Base-by-base conservation (phyloP, 208 protist genomes). In the Endotrypanum monterogeii region DNA sequence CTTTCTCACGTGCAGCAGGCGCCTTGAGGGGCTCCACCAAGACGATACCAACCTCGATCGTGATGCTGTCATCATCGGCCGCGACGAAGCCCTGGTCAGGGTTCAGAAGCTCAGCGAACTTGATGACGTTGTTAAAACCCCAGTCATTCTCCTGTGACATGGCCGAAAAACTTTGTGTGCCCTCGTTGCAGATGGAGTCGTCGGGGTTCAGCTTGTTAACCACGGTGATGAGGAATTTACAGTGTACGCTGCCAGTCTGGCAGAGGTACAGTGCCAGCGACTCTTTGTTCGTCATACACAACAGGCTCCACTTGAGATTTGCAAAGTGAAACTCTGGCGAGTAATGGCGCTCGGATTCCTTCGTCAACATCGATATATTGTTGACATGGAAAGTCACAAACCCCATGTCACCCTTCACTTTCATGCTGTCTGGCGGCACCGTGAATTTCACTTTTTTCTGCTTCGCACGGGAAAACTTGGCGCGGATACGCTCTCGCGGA, bases 141-240 rank as follows among this genome's bases (percentile, higher is more conserved):
- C 93, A 97, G 76, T 97, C 93, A 82, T 97, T 97, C 80, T 97
- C 93, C 74, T 93, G 85, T 20, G 90, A 97, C 58, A 85, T 83
- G 71, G 89, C 84, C 3, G 82, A 87, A 80, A 97, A 97, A 68
- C 89, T 89, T 75, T 97, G 93, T 16, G 93, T 97, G 12, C 93
- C 93, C 71, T 97, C 93, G 77, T 95, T 97, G 69, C 89, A 94
- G 58, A 97, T 94, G 55, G 93, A 95, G 82, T 97, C 91, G 52
- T 95, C 89, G 4, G 79, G 76, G 83, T 94, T 93, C 28, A 76
- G 28, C 70, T 92, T 92, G 79, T 97, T 97, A 63, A 95, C 79
- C 20, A 97, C 88, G 16, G 93, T 95, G 75, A 97, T 95, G 76
- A 97, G 77, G 76, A 97, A 97, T 81, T 97, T 97, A 82, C 93